These are phyloP conservation scores for Cryptococcus floricola DNA, from an alignment of 1,284 basidiomycete species.

Conservation along the genomic window DNA sequence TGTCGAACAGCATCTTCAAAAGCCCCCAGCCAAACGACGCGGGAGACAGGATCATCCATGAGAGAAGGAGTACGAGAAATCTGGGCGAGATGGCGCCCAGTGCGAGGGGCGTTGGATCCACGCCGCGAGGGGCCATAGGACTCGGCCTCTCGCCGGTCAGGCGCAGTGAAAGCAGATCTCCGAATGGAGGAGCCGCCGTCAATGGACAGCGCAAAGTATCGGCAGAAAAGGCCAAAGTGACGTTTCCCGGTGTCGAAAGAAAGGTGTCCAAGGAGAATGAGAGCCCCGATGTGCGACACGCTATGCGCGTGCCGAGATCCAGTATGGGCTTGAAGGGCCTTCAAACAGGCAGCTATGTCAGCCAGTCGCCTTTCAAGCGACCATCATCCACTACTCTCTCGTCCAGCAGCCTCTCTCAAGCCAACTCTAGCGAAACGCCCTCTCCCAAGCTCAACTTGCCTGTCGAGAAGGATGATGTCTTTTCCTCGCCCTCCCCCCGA, in stretches of 20 bases:
- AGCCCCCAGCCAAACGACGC: conserved; percentile 30
- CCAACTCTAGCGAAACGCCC: conserved; percentile 15
- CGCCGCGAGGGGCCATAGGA: conserved; percentile 39
- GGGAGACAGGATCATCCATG: conserved; percentile 36
- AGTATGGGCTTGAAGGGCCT: conserved; percentile 71
- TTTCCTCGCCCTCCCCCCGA: conserved; percentile 36
- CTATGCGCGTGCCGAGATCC: conserved; percentile 61
- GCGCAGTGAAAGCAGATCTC: not conserved
- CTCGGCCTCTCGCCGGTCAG: conserved; percentile 30
- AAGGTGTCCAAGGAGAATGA: conserved; percentile 58
- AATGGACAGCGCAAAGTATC: conserved; percentile 38
- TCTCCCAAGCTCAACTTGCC: conserved; percentile 20
- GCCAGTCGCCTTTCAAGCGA: conserved; percentile 71
- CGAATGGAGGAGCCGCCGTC: conserved; percentile 24
- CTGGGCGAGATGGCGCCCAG: conserved; percentile 31
- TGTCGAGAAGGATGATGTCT: conserved; percentile 30
- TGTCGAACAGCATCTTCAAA: conserved; percentile 86
- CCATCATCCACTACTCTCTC: not conserved
- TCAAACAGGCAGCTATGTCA: conserved; percentile 70
- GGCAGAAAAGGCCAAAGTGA: conserved; percentile 27
- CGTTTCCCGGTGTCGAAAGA: conserved; percentile 26
- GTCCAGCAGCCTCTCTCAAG: conserved; percentile 15
- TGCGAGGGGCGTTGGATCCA: conserved; percentile 31
- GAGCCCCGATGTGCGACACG: conserved; percentile 55
- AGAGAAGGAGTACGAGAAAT: conserved; percentile 24